A percentile compares a stretch with the other conserved stretches of the same genome.
These are phyloP conservation scores for Trichoderma endophyticum DNA, from an alignment of 2,329 filamentous ascomycete genomes.

Conservation along the genomic window DNA sequence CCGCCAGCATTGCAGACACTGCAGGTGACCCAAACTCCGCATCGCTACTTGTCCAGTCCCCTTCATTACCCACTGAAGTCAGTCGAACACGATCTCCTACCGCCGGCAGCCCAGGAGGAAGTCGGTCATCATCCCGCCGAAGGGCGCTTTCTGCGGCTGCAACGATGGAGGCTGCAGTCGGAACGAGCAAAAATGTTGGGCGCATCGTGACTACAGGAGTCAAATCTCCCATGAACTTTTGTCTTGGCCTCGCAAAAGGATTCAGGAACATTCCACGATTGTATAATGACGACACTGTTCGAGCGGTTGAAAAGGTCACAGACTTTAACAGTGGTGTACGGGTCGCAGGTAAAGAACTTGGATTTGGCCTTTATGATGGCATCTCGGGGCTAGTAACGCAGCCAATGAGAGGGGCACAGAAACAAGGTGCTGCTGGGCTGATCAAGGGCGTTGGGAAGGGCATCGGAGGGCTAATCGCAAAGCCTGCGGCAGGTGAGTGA, in stretches of 20 bases:
- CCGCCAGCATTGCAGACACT: not conserved
- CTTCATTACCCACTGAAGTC: not conserved
- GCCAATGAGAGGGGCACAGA: constrained; percentile 59
- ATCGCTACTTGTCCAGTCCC: not conserved
- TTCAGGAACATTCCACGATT: constrained; percentile 84
- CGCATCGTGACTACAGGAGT: constrained; percentile 73
- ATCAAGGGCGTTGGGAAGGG: constrained; percentile 80
- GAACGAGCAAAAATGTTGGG: constrained; percentile 64
- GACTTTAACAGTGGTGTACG: constrained; percentile 71
- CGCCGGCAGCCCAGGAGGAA: not conserved
- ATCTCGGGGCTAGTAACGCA: constrained; percentile 78
- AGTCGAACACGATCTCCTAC: not conserved
- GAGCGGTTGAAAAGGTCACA: constrained; percentile 75
- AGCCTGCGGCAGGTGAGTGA: constrained; percentile 70
- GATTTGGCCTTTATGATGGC: constrained; percentile 75
- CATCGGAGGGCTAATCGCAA: constrained; percentile 75
- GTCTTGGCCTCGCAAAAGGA: constrained; percentile 75
- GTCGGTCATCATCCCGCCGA: not conserved
- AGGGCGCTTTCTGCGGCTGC: constrained; percentile 21
- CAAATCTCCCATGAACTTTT: constrained; percentile 81
- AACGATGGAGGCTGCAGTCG: constrained; percentile 57
- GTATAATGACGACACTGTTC: constrained; percentile 80
- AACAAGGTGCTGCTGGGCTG: constrained; percentile 55
- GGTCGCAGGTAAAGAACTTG: constrained; percentile 75
- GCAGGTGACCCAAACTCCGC: not conserved